Evolutionary conservation across 2,329 filamentous ascomycete species (phyloP), one percentile per base, ranked within the genome.

Genomic region (Cordyceps cateniannulata): DNA sequence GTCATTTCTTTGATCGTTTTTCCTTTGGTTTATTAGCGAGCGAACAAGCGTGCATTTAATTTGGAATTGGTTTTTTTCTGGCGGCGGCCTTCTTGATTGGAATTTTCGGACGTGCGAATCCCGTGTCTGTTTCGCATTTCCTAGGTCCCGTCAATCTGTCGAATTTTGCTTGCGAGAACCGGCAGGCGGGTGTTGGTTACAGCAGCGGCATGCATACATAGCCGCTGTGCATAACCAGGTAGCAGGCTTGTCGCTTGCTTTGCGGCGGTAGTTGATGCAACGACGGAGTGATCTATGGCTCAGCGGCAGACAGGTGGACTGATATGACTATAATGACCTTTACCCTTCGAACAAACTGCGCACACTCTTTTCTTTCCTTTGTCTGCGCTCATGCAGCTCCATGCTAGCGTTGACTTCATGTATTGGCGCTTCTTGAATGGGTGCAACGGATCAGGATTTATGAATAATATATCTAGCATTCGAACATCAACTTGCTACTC

Each of bases 1-100:
- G 59, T 45, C 51, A 62, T 61, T 65, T 66, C 61, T 49, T 49
- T 38, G 54, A 38, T 53, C 62, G 58, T 65, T 66, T 60, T 48
- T 48, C 29, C 53, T 61, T 62, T 65, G 60, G 62, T 49, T 58
- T 61, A 62, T 54, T 62, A 62, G 64, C 52, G 54, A 62, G 60
- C 60, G 49, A 62, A n/a, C 44, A 27, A 62, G 60, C 60, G 60
- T 52, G 60, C 60, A 62, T 60, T 61, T 68, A 66, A 64, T 58
- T 59, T 66, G 68, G 64, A 40, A 22, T 45, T 45, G 6, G 1
- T 20, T 45, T 45, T 22, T 63, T 68, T 67, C 64, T 48, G 69
- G 66, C 52, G 60, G 63, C 62, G 64, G 45, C 63, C 51, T 63
- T 60, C 56, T 63, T 62, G 62, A 63, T 35, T 58, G 60, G 29